Percentiles rank a stretch among this genome's conserved stretches.
phyloP scores from a whole-genome alignment of 2,329 filamentous ascomycete genomes.

The Talaromyces sp. region DNA sequence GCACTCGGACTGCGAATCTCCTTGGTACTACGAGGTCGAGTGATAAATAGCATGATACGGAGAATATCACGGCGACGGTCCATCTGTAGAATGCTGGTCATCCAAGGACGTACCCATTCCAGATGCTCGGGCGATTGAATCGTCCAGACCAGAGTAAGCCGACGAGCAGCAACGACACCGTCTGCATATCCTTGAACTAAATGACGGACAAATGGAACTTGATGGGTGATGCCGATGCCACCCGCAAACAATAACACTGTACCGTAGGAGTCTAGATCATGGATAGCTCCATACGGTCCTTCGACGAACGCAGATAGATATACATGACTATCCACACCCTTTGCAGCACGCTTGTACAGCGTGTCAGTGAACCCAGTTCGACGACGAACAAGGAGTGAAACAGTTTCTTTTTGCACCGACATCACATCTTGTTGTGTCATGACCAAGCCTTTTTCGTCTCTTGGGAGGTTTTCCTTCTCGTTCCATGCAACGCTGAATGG shows the following conservation, averaged over 20 bases:
- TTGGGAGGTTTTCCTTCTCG: conserved; percentile 51
- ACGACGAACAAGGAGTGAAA: conserved; percentile 82
- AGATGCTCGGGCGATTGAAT: conserved; percentile 84
- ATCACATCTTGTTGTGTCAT: conserved; percentile 52
- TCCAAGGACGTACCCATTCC: conserved; percentile 90
- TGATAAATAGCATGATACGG: conserved; percentile 85
- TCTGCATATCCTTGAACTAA: conserved; percentile 66
- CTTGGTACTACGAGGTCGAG: conserved; percentile 76
- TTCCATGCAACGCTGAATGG: conserved; percentile 78
- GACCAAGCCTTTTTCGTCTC: conserved; percentile 40
- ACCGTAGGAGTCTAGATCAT: conserved; percentile 86
- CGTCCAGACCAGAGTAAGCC: conserved; percentile 84
- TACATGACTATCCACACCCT: conserved; percentile 52
- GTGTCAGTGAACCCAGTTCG: conserved; percentile 84
- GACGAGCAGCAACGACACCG: conserved; percentile 73
- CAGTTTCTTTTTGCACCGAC: conserved; percentile 51
- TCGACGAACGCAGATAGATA: conserved; percentile 73
- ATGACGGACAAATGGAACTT: conserved; percentile 81
- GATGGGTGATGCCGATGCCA: conserved; percentile 92
- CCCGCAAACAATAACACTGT: conserved; percentile 88
- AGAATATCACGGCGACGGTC: conserved; percentile 77
- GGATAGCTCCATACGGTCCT: conserved; percentile 81
- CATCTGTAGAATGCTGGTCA: conserved; percentile 72
- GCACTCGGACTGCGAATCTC: conserved; percentile 72
- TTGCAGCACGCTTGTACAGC: conserved; percentile 67